Percentiles rank a stretch among this genome's conserved stretches.
Conservation (phyloP, 352 stramenopile genomes). For the Globisporangium paddicum region DNA sequence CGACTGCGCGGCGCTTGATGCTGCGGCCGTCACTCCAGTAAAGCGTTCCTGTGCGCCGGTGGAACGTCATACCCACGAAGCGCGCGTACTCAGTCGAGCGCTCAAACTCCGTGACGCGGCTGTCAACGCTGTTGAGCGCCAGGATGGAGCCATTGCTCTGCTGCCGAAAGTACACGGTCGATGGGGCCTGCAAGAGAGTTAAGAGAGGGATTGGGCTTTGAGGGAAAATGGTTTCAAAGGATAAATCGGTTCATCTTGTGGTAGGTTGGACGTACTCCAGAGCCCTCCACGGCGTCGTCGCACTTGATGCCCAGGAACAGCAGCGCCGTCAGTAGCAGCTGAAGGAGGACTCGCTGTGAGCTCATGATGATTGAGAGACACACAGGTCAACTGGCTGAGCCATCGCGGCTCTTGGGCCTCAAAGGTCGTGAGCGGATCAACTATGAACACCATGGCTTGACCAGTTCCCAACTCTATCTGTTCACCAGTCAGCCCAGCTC, state of each 20-base stretch:
- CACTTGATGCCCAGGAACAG: neutral
- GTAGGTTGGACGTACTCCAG: neutral
- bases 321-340: neutral
- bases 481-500: neutral
- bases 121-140: slow-evolving; percentile 35
- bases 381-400: neutral
- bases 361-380: neutral
- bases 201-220: neutral
- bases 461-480: neutral
- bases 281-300: neutral
- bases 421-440: neutral
- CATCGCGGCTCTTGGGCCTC: neutral
- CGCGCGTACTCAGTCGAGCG: slow-evolving; percentile 32
- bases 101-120: slow-evolving; percentile 27
- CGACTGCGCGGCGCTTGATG: slow-evolving; percentile 23
- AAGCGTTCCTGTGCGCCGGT: slow-evolving; percentile 25
- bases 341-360: neutral
- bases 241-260: neutral
- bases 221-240: neutral
- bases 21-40: slow-evolving; percentile 58
- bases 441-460: neutral
- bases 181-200: slow-evolving; percentile 17
- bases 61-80: slow-evolving; percentile 40
- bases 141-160: slow-evolving; percentile 50
- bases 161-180: slow-evolving; percentile 64